Base-by-base conservation (phyloP, 805 yeast species). In the Starmerella geochares region DNA sequence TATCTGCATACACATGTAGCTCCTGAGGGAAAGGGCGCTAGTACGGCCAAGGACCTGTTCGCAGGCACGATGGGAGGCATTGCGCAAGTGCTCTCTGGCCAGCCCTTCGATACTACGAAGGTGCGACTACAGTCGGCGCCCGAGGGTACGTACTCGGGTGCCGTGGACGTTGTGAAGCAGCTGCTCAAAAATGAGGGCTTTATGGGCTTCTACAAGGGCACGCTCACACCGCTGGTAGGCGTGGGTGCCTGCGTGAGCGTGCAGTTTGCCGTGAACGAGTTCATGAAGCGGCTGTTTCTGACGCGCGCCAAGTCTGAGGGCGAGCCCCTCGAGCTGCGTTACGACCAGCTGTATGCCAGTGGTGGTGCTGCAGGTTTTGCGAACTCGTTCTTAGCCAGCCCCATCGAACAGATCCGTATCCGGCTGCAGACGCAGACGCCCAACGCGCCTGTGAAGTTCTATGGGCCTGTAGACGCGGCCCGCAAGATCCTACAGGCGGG, bases 231-330 rank as follows among this genome's bases (percentile, higher is more conserved):
- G 19, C 72, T 92, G 58, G 66, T 90, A 31, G 98, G 98, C 11
- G 73, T 90, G n/a, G 98, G 98, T 46, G 95, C 95, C 0, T 88
- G 96, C 72, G 96, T 92, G 11, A 85, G 95, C 8, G 84, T 90
- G 36, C 98, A 92, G 67, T 92, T 92, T 63, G 92, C 95, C 41
- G 94, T 86, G 32, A 88, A 88, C 62, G 97, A 92, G 66, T 82
- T 75, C 61, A 86, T 90, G 95, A 92, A 92, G 68, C 74, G 96
- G 60, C 69, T 73, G 53, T 87, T 83, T 62, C 65, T 62, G 40
- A 70, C 69, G 46, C 63, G 63, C 20, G 45, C 50, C 28, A 20
- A 7, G 20, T n/a, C 38, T 7, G n/a, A n/a, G 13, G 65, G 65
- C 23, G 19, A 3, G 9, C 49, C 57, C 3, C 59, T 59, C 3